Evolutionary conservation across 2,329 filamentous ascomycete genomes (phyloP).

Genomic region (Leptographium galeiforme): DNA sequence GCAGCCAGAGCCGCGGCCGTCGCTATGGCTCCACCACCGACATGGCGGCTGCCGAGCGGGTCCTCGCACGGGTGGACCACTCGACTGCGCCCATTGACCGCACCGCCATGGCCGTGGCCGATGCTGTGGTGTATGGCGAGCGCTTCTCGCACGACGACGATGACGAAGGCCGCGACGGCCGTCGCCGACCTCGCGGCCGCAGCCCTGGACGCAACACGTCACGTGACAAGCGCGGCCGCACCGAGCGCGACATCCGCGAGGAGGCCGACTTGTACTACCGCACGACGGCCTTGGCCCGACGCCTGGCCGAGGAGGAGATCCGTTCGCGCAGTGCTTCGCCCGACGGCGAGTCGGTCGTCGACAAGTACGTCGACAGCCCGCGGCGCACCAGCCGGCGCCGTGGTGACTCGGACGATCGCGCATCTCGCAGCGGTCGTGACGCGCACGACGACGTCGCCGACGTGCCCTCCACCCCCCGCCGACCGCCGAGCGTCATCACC

Average conservation of each 20-base stretch:
- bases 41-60: constrained; percentile 31
- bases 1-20: not conserved
- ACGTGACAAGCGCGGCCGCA: constrained; percentile 9
- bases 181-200: constrained; percentile 10
- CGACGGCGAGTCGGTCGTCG: constrained; percentile 35
- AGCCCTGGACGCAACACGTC: constrained; percentile 3
- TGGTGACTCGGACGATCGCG: not conserved
- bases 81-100: constrained; percentile 33
- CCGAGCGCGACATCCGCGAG: constrained; percentile 26
- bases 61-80: constrained; percentile 31
- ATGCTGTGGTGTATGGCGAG: constrained; percentile 26
- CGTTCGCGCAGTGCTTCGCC: constrained; percentile 38
- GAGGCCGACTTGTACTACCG: constrained; percentile 46
- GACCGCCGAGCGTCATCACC: constrained; percentile 19
- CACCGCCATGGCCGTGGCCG: constrained; percentile 31
- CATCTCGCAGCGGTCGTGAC: constrained; percentile 20
- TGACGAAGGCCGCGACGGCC: too few species aligned
- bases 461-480: constrained; percentile 16
- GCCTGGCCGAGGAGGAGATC: constrained; percentile 38
- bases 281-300: constrained; percentile 37
- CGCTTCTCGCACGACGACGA: constrained; percentile 21
- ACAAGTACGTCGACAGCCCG: constrained; percentile 31
- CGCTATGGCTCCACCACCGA: constrained; percentile 30
- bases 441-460: constrained; percentile 28
- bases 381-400: not conserved